Percentiles rank a stretch among this genome's conserved stretches.
Evolutionary conservation across 1,284 basidiomycete genomes (phyloP).

Genomic region (Moniliella sp.): DNA sequence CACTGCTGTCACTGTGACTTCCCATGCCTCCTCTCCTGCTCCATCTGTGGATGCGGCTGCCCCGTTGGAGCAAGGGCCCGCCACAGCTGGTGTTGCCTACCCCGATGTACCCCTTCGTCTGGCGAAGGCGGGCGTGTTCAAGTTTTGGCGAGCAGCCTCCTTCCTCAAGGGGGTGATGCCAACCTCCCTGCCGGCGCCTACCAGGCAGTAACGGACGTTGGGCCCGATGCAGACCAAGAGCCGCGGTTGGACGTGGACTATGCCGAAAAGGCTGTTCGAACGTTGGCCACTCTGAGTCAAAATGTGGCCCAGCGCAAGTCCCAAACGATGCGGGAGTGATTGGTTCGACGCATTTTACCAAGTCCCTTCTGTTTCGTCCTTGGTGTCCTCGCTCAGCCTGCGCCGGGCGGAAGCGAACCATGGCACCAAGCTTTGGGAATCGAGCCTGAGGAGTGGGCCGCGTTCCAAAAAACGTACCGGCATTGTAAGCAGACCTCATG

Average conservation of each 20-base stretch:
- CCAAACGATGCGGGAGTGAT: no score
- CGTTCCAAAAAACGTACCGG: no score
- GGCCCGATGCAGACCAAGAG: constrained; percentile 45
- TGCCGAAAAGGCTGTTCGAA: constrained; percentile 60
- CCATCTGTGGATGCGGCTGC: constrained; percentile 13
- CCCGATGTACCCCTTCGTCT: constrained; percentile 22
- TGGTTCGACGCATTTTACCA: no score
- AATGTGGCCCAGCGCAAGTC: no score
- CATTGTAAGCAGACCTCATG: no score
- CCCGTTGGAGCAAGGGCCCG: constrained; percentile 27
- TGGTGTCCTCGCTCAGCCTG: no score
- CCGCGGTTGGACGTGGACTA: constrained; percentile 51
- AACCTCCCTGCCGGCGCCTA: constrained; percentile 6
- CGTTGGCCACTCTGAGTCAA: no score
- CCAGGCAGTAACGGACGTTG: constrained; percentile 36
- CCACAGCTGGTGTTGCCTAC: constrained; percentile 11
- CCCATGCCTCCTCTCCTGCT: constrained; percentile 4
- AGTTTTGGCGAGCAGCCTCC: no score
- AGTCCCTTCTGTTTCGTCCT: no score
- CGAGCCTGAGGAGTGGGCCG: no score
- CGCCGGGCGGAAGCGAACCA: no score
- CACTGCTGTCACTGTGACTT: constrained; percentile 3
- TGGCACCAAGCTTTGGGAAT: no score
- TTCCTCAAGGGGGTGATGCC: constrained; percentile 18
- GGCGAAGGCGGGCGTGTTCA: constrained; percentile 14